Conservation (phyloP, 2,329 filamentous ascomycete genomes). For the Exophiala aquamarina region DNA sequence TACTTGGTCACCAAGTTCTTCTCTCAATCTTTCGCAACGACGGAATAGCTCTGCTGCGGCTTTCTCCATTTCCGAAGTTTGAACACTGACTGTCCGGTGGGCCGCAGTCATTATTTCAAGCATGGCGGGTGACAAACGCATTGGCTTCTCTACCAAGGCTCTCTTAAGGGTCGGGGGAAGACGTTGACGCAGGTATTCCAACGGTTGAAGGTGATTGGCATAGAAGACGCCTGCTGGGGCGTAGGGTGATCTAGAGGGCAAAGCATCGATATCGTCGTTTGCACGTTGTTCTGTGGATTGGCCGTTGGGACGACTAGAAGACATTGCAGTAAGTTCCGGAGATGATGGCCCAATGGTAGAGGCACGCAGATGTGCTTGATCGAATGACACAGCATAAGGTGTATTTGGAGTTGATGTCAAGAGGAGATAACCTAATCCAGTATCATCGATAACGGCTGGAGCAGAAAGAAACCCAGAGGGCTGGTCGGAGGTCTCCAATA, state of each 20-base stretch:
- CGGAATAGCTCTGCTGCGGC: slow-evolving; percentile 54
- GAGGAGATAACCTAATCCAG: slow-evolving; percentile 59
- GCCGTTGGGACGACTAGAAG: slow-evolving; percentile 16
- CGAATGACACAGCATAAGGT: slow-evolving; percentile 53
- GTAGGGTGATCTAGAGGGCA: slow-evolving; percentile 43
- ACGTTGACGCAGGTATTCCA: slow-evolving; percentile 25
- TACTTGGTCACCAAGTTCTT: slow-evolving; percentile 49
- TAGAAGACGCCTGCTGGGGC: slow-evolving; percentile 24
- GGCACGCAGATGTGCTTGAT: slow-evolving; percentile 41
- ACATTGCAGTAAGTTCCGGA: slow-evolving; percentile 13
- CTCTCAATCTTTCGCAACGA: slow-evolving; percentile 48
- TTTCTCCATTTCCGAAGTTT: slow-evolving; percentile 46
- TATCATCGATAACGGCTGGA: slow-evolving; percentile 56
- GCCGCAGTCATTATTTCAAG: slow-evolving; percentile 48
- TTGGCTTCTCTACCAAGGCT: slow-evolving; percentile 43
- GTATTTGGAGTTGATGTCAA: slow-evolving; percentile 50
- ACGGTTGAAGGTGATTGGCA: slow-evolving; percentile 16
- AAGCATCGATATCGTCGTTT: slow-evolving; percentile 23
- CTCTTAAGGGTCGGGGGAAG: slow-evolving; percentile 44
- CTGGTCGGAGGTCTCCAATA: slow-evolving; percentile 39
- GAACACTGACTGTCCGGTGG: slow-evolving; percentile 46
- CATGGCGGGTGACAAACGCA: slow-evolving; percentile 49
- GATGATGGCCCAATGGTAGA: slow-evolving; percentile 12
- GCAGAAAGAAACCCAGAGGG: slow-evolving; percentile 42
- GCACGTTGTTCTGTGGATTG: slow-evolving; percentile 18